These are phyloP conservation scores for Colletotrichum shisoi DNA, from an alignment of 2,329 filamentous ascomycete species.

Conservation along the genomic window DNA sequence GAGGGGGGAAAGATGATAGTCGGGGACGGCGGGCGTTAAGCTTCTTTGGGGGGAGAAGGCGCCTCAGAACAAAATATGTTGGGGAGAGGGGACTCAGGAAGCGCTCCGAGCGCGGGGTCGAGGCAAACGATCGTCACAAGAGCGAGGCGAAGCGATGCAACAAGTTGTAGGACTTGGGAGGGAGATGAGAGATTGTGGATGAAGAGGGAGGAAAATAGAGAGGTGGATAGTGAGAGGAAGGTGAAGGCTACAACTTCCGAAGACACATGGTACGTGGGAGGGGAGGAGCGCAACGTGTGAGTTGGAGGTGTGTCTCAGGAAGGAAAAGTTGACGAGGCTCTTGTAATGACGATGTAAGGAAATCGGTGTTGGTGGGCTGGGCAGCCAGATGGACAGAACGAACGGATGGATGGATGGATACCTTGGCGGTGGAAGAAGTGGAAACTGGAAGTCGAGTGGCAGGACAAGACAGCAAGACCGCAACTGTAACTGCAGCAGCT, in stretches of 20 bases:
- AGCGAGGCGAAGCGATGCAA: slow-evolving; percentile 11
- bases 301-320: slow-evolving; percentile 33
- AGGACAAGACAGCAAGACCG: slow-evolving; percentile 1
- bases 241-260: slow-evolving; percentile 23
- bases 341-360: slow-evolving; percentile 37
- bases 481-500: neutral
- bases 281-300: slow-evolving; percentile 1
- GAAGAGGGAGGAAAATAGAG: slow-evolving; percentile 6
- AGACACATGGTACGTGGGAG: slow-evolving; percentile 33
- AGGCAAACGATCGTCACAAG: slow-evolving; percentile 36
- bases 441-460: slow-evolving; percentile 27
- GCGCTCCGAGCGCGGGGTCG: slow-evolving; percentile 32
- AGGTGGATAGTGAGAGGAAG: neutral
- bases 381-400: slow-evolving; percentile 2
- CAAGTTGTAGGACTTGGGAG: neutral
- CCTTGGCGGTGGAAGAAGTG: slow-evolving; percentile 23
- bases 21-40: slow-evolving; percentile 34
- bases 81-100: slow-evolving; percentile 12
- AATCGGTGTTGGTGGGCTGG: slow-evolving; percentile 26
- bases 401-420: neutral
- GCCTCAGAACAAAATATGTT: slow-evolving; percentile 30
- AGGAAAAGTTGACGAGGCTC: slow-evolving; percentile 11
- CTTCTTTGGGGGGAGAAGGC: slow-evolving; percentile 29
- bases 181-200: neutral
- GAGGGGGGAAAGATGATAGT: slow-evolving; percentile 12